A percentile compares a stretch with the other conserved stretches of the same genome.
Conservation (phyloP, 2,329 filamentous ascomycete genomes). For the Orbilia javanica region DNA sequence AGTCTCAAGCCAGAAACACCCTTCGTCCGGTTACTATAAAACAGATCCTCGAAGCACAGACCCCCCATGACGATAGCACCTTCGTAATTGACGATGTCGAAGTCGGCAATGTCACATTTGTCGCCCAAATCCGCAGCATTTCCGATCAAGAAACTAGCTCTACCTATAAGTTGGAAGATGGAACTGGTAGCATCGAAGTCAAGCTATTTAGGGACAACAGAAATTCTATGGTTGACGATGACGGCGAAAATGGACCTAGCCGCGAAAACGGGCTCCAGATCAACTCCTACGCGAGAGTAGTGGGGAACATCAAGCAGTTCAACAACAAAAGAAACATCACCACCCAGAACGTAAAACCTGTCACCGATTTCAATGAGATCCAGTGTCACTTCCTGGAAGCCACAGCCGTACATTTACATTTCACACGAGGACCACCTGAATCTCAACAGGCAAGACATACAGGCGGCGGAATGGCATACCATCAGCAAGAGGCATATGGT, state of each 20-base stretch:
- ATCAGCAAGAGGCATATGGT: slow-evolving; percentile 65
- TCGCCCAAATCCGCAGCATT: slow-evolving; percentile 91
- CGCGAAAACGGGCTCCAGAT: slow-evolving; percentile 73
- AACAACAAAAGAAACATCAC: slow-evolving; percentile 84
- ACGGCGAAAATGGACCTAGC: slow-evolving; percentile 64
- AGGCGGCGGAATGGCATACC: slow-evolving; percentile 71
- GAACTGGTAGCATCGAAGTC: slow-evolving; percentile 90
- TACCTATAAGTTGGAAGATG: slow-evolving; percentile 93
- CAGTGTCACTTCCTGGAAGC: slow-evolving; percentile 92
- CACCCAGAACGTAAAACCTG: slow-evolving; percentile 82
- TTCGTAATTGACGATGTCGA: slow-evolving; percentile 85
- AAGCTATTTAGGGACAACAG: slow-evolving; percentile 82
- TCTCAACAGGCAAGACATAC: slow-evolving; percentile 59
- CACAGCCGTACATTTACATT: slow-evolving; percentile 86
- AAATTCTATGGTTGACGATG: slow-evolving; percentile 68
- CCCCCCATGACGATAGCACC: slow-evolving; percentile 79
- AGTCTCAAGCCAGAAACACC: slow-evolving; percentile 69
- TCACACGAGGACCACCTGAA: slow-evolving; percentile 76
- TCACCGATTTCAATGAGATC: slow-evolving; percentile 90
- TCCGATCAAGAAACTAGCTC: slow-evolving; percentile 89
- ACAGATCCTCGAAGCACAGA: slow-evolving; percentile 85
- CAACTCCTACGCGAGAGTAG: slow-evolving; percentile 86
- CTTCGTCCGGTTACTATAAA: slow-evolving; percentile 95
- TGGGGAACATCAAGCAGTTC: slow-evolving; percentile 85
- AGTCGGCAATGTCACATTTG: slow-evolving; percentile 79